Conservation (phyloP, 2,329 filamentous ascomycete genomes). For the Pyrenophora graminea region DNA sequence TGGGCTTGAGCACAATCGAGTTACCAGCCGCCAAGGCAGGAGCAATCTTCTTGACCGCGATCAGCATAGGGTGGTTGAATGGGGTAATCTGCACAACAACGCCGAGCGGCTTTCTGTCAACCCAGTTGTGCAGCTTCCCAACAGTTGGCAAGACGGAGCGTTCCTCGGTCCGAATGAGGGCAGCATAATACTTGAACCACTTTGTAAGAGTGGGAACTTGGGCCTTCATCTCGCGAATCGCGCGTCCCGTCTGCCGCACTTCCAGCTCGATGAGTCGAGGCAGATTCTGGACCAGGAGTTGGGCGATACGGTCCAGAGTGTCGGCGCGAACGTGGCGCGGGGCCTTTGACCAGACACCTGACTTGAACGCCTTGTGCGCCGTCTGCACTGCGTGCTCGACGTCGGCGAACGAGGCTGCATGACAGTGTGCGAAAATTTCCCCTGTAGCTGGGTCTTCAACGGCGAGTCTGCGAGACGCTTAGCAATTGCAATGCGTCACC, state of each 20-base stretch:
- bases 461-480: conserved; percentile 49
- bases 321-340: conserved; percentile 63
- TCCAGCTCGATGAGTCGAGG: conserved; percentile 65
- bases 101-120: conserved; percentile 46
- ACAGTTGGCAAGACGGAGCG: conserved; percentile 67
- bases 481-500: conserved; percentile 8
- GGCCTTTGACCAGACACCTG: conserved; percentile 61
- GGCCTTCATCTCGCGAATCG: conserved; percentile 70
- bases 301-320: conserved; percentile 64
- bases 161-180: conserved; percentile 69
- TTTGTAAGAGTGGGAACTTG: conserved; percentile 68
- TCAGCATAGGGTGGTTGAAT: conserved; percentile 48
- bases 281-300: conserved; percentile 58
- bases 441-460: conserved; percentile 60
- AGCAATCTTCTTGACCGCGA: conserved; percentile 49
- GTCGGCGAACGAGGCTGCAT: conserved; percentile 53
- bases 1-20: conserved; percentile 45
- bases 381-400: conserved; percentile 49
- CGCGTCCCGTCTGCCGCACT: conserved; percentile 69
- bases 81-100: conserved; percentile 48
- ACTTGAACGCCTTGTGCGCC: conserved; percentile 55
- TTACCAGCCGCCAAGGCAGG: conserved; percentile 45
- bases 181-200: conserved; percentile 74
- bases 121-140: conserved; percentile 56
- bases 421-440: conserved; percentile 57